Base-by-base conservation (phyloP, 768 basidiomycete species). In the Russula emetica region DNA sequence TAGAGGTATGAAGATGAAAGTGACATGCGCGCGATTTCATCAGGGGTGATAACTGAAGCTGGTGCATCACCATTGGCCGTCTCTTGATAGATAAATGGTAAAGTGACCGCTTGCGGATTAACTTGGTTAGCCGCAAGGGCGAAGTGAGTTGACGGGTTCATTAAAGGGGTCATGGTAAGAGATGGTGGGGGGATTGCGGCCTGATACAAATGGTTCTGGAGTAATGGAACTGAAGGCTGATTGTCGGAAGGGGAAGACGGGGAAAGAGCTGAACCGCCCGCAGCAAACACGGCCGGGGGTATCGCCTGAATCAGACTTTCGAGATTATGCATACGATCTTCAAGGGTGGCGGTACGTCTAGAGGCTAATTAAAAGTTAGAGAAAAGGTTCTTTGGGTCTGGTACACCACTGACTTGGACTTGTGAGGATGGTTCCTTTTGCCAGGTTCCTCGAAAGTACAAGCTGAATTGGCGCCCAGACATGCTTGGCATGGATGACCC, bases 361-460 rank as follows among this genome's bases (percentile, higher is more conserved):
- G 1, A 24, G 13, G 40, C n/a, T 14, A 20, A n/a, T 24, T 40
- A 22, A 38, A 24, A 20, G 44, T 58, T 28, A 62, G 36, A 52
- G 11, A 45, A 30, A 22, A 22, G 2, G n/a, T 36, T 10, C 18
- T 18, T 45, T 51, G 26, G 20, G 26, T 45, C 9, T 18, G 45
- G 42, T 38, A 40, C 13, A 7, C 13, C 30, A 77, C 88, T 68
- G 71, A 90, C 88, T 91, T 93, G 70, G 91, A 92, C 76, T 92
- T 93, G 75, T 92, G 90, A 40, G 90, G 88, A 71, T 92, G 89
- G 1, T 86, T 87, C 62, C 90, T 79, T 77, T 93, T 93, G 3
- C 90, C 89, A 3, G 89, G 87, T 74, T 92, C 91, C 74, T 92
- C 91, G 70, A 92, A 92, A 0, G 91, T 92, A 67, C 91, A 93